Evolutionary conservation across 228 moss, liverwort and hornwort genomes (phyloP).

Genomic region (Sphagnum fallax): DNA sequence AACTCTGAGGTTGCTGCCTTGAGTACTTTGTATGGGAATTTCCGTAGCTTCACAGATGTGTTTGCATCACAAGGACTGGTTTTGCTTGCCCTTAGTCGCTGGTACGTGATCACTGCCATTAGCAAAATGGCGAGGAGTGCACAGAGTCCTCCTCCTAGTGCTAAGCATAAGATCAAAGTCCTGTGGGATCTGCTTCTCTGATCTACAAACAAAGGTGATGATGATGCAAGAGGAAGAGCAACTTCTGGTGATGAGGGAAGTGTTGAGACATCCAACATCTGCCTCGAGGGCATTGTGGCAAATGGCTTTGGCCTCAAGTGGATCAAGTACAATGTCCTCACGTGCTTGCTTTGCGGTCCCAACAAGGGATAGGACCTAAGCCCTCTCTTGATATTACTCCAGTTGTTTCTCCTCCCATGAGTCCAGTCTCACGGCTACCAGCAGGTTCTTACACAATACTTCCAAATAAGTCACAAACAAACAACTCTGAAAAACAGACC

Average conservation of each 20-base stretch:
- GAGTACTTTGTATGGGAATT: conserved; percentile 43
- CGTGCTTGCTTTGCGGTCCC: too few relatives aligned
- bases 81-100: conserved; percentile 55
- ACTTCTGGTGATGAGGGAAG: neutral
- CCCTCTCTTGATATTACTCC: too few relatives aligned
- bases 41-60: conserved; percentile 51
- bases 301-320: too few relatives aligned
- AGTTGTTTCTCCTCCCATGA: too few relatives aligned
- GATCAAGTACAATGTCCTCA: too few relatives aligned
- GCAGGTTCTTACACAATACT: too few relatives aligned
- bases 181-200: conserved; percentile 12
- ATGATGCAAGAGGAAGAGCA: conserved; percentile 7
- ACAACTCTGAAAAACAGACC: too few relatives aligned
- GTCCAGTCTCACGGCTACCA: too few relatives aligned
- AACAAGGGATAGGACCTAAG: too few relatives aligned
- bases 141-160: conserved; percentile 62
- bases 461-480: too few relatives aligned
- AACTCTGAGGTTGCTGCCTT: conserved; percentile 46
- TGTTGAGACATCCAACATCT: conserved; percentile 44
- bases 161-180: conserved; percentile 59
- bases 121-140: conserved; percentile 48
- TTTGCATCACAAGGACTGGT: conserved; percentile 43
- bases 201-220: conserved; percentile 1
- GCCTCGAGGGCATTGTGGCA: conserved; percentile 78
- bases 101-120: conserved; percentile 40